Conservation (phyloP, 345 rosid genomes). For the Linum tenue region DNA sequence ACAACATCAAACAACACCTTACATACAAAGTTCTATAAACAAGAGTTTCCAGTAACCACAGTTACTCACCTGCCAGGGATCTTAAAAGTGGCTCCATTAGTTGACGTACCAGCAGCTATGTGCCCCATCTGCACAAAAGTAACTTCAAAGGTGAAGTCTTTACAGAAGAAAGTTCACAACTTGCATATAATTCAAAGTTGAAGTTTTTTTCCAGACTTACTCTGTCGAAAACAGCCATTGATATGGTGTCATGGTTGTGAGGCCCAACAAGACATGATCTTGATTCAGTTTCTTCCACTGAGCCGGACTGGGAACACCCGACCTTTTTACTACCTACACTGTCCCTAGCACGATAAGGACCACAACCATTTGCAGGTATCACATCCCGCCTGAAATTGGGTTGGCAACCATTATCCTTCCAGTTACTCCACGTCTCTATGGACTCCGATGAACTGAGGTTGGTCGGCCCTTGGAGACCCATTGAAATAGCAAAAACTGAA, state of each 20-base stretch:
- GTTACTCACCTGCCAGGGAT: slow-evolving; percentile 75
- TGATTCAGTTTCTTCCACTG: slow-evolving; percentile 26
- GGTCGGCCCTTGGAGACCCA: slow-evolving; percentile 88
- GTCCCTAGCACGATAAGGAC: slow-evolving; percentile 55
- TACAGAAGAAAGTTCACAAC: background rate
- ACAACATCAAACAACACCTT: background rate
- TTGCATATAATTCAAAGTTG: background rate
- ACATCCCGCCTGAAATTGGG: slow-evolving; percentile 88
- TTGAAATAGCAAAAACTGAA: slow-evolving; percentile 75
- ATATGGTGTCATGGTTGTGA: slow-evolving; percentile 84
- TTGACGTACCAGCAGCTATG: slow-evolving; percentile 92
- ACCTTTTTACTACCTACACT: slow-evolving; percentile 11
- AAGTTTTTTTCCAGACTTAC: slow-evolving; percentile 28
- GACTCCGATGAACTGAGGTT: slow-evolving; percentile 81
- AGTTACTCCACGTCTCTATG: slow-evolving; percentile 58
- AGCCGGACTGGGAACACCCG: slow-evolving; percentile 20
- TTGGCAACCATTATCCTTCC: slow-evolving; percentile 64
- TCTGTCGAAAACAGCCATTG: slow-evolving; percentile 83
- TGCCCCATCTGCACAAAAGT: slow-evolving; percentile 56
- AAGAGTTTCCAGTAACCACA: background rate
- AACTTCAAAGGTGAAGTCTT: slow-evolving; percentile 6
- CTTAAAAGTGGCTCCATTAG: slow-evolving; percentile 93
- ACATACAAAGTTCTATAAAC: background rate
- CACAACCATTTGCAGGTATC: slow-evolving; percentile 47
- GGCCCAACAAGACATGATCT: slow-evolving; percentile 47